Evolutionary conservation across 1,284 basidiomycete genomes (phyloP).

Genomic region (Anthracocystis panici-leucophaei): DNA sequence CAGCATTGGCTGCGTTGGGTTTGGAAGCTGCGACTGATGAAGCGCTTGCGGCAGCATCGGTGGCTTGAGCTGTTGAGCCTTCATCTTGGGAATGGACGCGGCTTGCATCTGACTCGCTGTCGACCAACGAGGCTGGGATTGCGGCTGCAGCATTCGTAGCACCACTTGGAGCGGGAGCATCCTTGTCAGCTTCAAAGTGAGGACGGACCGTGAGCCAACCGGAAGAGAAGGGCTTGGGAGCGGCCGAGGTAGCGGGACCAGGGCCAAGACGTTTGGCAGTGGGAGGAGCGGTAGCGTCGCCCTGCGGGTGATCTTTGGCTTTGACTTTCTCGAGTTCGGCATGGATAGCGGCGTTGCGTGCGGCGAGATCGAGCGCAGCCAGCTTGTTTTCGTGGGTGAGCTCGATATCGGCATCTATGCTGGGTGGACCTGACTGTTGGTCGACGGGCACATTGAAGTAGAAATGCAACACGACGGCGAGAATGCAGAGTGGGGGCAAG

Average conservation of each 20-base stretch:
- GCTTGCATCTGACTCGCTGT: conserved; percentile 30
- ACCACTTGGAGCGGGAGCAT: conserved; percentile 11
- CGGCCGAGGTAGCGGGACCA: conserved; percentile 17
- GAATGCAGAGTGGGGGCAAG: conserved; percentile 61
- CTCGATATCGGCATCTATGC: conserved; percentile 42
- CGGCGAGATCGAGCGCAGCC: conserved; percentile 55
- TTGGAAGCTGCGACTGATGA: conserved; percentile 1
- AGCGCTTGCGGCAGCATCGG: conserved; percentile 7
- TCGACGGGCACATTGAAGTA: conserved; percentile 34
- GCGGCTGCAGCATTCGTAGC: conserved; percentile 10
- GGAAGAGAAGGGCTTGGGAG: conserved; percentile 45
- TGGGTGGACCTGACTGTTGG: conserved; percentile 14
- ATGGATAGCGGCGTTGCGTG: conserved; percentile 52
- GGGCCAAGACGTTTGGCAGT: conserved; percentile 57
- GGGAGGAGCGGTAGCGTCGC: conserved; percentile 48
- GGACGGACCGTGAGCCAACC: conserved; percentile 60
- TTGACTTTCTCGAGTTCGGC: conserved; percentile 45
- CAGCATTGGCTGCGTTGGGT: conserved; percentile 4
- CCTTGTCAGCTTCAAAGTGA: conserved; percentile 48
- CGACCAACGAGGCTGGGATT: conserved; percentile 28
- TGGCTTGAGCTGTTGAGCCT: conserved; percentile 3
- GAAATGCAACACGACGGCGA: conserved; percentile 43
- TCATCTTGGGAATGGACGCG: conserved; percentile 28
- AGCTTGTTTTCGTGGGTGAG: conserved; percentile 51
- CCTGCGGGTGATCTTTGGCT: conserved; percentile 44